Evolutionary conservation across 2,329 filamentous ascomycete species (phyloP).

Genomic region (Penicillium expansum): DNA sequence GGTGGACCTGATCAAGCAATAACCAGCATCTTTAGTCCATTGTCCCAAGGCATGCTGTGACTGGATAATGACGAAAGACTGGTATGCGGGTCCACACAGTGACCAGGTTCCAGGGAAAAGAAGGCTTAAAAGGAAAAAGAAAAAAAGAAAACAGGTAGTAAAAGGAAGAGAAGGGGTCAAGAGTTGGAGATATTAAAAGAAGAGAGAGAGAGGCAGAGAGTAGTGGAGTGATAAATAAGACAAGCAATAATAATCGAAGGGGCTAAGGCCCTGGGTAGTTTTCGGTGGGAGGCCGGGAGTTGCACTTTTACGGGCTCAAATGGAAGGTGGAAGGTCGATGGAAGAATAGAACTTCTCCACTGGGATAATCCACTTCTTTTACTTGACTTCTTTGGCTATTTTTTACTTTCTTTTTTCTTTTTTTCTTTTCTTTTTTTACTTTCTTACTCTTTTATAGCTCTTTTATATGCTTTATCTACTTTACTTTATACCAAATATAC

Average conservation of each 20-base stretch:
- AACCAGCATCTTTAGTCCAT: constrained; percentile 31
- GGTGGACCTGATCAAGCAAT: constrained; percentile 13
- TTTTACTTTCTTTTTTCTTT: neutral
- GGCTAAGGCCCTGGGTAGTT: constrained; percentile 5
- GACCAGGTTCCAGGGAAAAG: constrained; percentile 21
- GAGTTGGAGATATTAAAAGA: constrained; percentile 6
- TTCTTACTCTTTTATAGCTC: neutral
- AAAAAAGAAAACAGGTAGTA: neutral
- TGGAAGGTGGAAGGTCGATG: constrained; percentile 6
- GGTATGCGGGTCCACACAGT: constrained; percentile 22
- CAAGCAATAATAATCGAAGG: constrained; percentile 11
- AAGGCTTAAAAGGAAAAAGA: neutral
- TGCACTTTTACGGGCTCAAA: neutral
- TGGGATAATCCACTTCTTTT: neutral
- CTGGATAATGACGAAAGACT: constrained; percentile 21
- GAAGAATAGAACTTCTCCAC: constrained; percentile 5
- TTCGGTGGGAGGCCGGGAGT: constrained; percentile 19
- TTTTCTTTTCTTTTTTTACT: neutral
- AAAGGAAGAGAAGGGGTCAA: constrained; percentile 1
- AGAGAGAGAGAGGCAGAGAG: neutral
- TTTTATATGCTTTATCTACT: neutral
- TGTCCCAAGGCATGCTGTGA: constrained; percentile 31
- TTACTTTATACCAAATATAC: neutral
- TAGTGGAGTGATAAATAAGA: constrained; percentile 6
- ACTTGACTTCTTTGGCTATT: neutral